A percentile compares a stretch with the other conserved stretches of the same genome.
Evolutionary conservation across 1,139 yeast genomes (phyloP).

Genomic region (Suhomyces yuchorum): DNA sequence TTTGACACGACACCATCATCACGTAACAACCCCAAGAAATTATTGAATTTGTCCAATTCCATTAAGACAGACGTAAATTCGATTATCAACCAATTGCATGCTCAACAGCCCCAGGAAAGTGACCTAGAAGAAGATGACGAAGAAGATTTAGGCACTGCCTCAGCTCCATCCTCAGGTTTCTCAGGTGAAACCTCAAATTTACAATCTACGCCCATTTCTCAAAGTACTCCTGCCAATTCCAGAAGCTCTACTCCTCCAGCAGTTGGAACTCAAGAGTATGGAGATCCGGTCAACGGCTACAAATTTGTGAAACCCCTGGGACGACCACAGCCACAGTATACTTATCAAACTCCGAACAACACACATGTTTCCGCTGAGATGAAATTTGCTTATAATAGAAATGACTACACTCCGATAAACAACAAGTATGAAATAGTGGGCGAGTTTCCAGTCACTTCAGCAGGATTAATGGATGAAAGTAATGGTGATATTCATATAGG

Average conservation of each 20-base stretch:
- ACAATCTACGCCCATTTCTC: slow-evolving; percentile 25
- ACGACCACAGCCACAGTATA: slow-evolving; percentile 18
- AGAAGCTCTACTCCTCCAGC: slow-evolving; percentile 25
- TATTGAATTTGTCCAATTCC: slow-evolving; percentile 23
- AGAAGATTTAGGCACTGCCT: slow-evolving; percentile 12
- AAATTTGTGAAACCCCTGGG: slow-evolving; percentile 32
- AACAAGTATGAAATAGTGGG: slow-evolving; percentile 37
- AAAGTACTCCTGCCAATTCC: slow-evolving; percentile 29
- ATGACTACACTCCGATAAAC: slow-evolving; percentile 19
- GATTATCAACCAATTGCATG: slow-evolving; percentile 17
- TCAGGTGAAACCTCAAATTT: slow-evolving; percentile 7
- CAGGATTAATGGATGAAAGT: slow-evolving; percentile 41
- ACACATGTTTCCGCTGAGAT: slow-evolving; percentile 15
- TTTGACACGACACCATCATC: slow-evolving; percentile 24
- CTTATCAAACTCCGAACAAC: slow-evolving; percentile 28
- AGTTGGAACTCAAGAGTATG: slow-evolving; percentile 24
- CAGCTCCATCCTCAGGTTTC: slow-evolving; percentile 5
- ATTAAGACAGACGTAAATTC: slow-evolving; percentile 19
- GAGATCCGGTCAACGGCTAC: slow-evolving; percentile 36
- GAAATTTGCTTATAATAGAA: slow-evolving; percentile 20
- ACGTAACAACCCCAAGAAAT: slow-evolving; percentile 16
- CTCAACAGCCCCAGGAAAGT: slow-evolving; percentile 5
- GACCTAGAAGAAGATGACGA: slow-evolving; percentile 14
- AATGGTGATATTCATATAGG: slow-evolving; percentile 39
- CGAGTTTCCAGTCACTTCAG: slow-evolving; percentile 39